Base-by-base conservation (phyloP, 371 early-diverging fungal species). In the Mortierella sp. region DNA sequence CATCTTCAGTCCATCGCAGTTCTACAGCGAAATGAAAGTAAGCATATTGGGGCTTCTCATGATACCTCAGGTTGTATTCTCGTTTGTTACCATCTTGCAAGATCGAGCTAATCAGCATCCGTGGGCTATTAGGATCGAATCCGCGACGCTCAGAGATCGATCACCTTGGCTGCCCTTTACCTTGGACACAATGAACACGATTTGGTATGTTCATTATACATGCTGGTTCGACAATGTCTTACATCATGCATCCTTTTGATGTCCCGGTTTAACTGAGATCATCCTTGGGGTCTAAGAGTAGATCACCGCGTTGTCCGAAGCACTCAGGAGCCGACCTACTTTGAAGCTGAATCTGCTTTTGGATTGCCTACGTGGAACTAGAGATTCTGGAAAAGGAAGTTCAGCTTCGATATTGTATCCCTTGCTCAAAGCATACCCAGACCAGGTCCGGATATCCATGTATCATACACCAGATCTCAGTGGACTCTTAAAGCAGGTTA, bases 301-400 rank as follows among this genome's bases (percentile, higher is more conserved):
- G 91, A 76, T 92, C 4, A 76, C 84, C 24, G 85, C 82, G 0
- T 67, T 94, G 24, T 74, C 83, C 16, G 57, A 69, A 31, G 91
- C 94, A 14, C 60, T 96, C 21, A 54, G 69, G 25, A 67, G 60
- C 27, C 83, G 84, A 14, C 81, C 83, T 0, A 54, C 57, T 3
- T 80, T 96, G 8, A 76, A 89, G 67, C 86, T 95, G 0, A 78
- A 84, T 28, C 80, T 98, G 12, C 80, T 97, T 29, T 73, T 97
- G 24, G 98, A 98, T 78, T 91, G 88, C 46, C 81, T 96, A 39
- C 88, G 98, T 17, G 95, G 96, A 12, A 95, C 96, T 12, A 83
- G 98, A 10, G 74, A 79, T 5, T 85, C 86, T 13, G 62, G 56
- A 13, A 79, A 78, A 45, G 86, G 85, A 49, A 92, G 91, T 58